Evolutionary conservation across 2,329 filamentous ascomycete species (phyloP), one percentile per base, ranked within the genome.

Genomic region (Beauveria brongniartii): DNA sequence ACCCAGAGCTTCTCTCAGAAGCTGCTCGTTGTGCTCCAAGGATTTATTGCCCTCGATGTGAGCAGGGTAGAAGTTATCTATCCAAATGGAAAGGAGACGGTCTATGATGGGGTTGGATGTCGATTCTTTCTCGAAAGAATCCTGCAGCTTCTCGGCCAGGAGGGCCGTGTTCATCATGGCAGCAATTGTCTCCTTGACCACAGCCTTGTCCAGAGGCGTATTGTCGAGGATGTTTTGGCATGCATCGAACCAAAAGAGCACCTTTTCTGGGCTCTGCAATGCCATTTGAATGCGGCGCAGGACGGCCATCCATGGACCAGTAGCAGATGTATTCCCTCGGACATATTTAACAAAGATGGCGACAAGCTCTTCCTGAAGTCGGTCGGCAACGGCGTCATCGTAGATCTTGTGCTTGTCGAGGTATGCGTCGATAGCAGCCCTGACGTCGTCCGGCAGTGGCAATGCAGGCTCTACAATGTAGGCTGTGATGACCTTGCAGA

Each of bases 201-300:
- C 77, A 6, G 78, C 80, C 67, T 85, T 86, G 68, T 89, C 86
- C 58, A 83, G 79, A 16, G 80, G 81, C 10, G 87, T 73, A 54
- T 81, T 76, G 63, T 84, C 67, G 56, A 75, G 61, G 46, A 73
- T 65, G 22, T 64, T 66, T 47, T 68, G 66, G 61, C 70, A 72
- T n/a, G 67, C 75, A 51, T 89, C 83, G 81, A 89, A 91, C 90
- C 90, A 94, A 62, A 86, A 80, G 60, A 86, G 74, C 59, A 90
- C 73, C 60, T 86, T 82, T 40, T 82, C 78, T 2, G 86, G 80
- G 12, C 84, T 84, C 61, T 80, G 81, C 59, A 94, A 79, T 12
- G 81, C 80, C 3, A 87, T 84, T 26, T 85, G 80, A 41, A 93
- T 76, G 46, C 80, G 80, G 52, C 83, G 81, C 60, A 93, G 74